phyloP scores from a whole-genome alignment of 1,139 yeast genomes.

The Diutina neorugosa region DNA sequence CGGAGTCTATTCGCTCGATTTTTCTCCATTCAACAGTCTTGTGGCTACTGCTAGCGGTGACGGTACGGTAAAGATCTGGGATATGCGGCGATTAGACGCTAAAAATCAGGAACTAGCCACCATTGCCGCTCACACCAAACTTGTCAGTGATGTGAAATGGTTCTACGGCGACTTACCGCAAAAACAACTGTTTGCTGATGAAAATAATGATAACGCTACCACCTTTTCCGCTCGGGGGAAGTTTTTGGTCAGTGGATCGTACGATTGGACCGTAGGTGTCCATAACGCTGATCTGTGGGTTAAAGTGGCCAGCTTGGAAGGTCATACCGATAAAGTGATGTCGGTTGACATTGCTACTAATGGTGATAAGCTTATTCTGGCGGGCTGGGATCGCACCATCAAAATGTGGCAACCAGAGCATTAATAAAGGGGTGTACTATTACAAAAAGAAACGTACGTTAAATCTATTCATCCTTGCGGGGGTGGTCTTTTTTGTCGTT shows the following conservation, averaged over 20 bases:
- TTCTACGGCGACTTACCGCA: slow-evolving; percentile 13
- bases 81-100: slow-evolving; percentile 37
- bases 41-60: slow-evolving; percentile 83
- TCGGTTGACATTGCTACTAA: slow-evolving; percentile 45
- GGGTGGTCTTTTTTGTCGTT: neutral
- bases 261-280: slow-evolving; percentile 52
- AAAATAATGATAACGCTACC: slow-evolving; percentile 15
- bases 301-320: slow-evolving; percentile 39
- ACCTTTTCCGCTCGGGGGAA: slow-evolving; percentile 25
- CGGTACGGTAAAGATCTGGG: slow-evolving; percentile 77
- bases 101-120: slow-evolving; percentile 29
- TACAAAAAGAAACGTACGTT: neutral
- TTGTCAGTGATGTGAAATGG: slow-evolving; percentile 59
- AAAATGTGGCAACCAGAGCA: slow-evolving; percentile 7
- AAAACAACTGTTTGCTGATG: slow-evolving; percentile 16
- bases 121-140: slow-evolving; percentile 67
- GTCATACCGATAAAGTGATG: slow-evolving; percentile 65
- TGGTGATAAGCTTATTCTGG: slow-evolving; percentile 36
- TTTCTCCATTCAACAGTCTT: slow-evolving; percentile 68
- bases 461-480: neutral
- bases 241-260: slow-evolving; percentile 49
- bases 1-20: slow-evolving; percentile 61
- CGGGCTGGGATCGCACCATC: slow-evolving; percentile 68
- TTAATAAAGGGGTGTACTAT: neutral
- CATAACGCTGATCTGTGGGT: slow-evolving; percentile 74